Conservation (phyloP, 2,329 filamentous ascomycete species). For the Nigrospora oryzae region DNA sequence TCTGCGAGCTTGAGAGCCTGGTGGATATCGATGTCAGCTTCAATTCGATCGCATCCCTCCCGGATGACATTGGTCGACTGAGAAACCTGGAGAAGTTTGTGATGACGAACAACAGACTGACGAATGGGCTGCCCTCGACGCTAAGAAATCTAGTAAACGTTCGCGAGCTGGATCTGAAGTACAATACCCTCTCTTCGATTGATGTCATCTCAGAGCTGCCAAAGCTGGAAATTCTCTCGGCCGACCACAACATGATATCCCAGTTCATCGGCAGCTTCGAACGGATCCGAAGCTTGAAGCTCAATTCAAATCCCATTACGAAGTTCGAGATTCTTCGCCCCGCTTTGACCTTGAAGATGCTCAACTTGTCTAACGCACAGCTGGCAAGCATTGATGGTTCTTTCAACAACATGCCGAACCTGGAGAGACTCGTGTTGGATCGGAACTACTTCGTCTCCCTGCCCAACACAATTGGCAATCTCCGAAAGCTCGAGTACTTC, state of each 20-base stretch:
- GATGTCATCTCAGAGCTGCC: slow-evolving; percentile 79
- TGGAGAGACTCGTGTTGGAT: slow-evolving; percentile 83
- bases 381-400: slow-evolving; percentile 82
- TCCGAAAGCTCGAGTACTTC: slow-evolving; percentile 79
- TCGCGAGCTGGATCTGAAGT: slow-evolving; percentile 88
- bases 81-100: slow-evolving; percentile 79
- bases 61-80: slow-evolving; percentile 69
- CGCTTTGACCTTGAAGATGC: slow-evolving; percentile 71
- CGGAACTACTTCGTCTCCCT: slow-evolving; percentile 94
- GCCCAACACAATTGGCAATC: slow-evolving; percentile 73
- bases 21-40: slow-evolving; percentile 96
- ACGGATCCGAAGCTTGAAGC: slow-evolving; percentile 71
- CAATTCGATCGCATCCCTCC: slow-evolving; percentile 75
- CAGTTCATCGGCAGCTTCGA: slow-evolving; percentile 86
- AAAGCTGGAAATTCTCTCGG: slow-evolving; percentile 76
- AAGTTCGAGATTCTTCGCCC: slow-evolving; percentile 76
- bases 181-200: slow-evolving; percentile 83
- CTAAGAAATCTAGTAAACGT: slow-evolving; percentile 70
- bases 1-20: slow-evolving; percentile 73
- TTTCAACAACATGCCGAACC: slow-evolving; percentile 77
- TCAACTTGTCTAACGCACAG: slow-evolving; percentile 89
- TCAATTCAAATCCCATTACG: slow-evolving; percentile 93
- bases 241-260: slow-evolving; percentile 88
- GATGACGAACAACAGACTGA: slow-evolving; percentile 89
- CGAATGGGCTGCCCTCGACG: slow-evolving; percentile 62